These are phyloP conservation scores for Triticum monococcum DNA, from an alignment of 176 grass and related monocot species.

Conservation along the genomic window DNA sequence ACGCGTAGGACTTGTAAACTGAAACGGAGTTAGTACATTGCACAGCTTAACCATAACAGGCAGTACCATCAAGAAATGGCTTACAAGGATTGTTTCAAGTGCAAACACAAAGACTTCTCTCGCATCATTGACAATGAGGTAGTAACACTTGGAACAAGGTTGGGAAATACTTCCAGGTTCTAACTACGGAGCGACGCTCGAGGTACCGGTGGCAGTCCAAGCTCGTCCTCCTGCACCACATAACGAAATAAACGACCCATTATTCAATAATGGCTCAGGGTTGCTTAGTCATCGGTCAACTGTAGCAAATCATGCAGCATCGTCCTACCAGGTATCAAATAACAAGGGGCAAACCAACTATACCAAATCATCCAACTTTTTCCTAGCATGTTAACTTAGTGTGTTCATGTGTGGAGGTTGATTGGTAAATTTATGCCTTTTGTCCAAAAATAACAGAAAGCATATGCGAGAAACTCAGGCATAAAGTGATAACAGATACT, in stretches of 20 bases:
- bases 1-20: no score
- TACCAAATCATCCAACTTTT: no score
- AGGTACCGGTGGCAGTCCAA: slow-evolving; percentile 75
- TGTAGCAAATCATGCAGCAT: neutral
- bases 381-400: no score
- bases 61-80: slow-evolving; percentile 3
- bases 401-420: no score
- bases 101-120: slow-evolving; percentile 17
- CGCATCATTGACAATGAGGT: neutral
- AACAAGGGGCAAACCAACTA: neutral
- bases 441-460: neutral
- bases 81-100: slow-evolving; percentile 24
- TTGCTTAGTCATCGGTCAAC: neutral
- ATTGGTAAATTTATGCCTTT: no score
- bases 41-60: neutral
- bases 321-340: neutral
- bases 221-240: slow-evolving; percentile 73
- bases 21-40: no score
- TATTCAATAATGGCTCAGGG: neutral
- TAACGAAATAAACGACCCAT: neutral
- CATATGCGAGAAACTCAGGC: neutral
- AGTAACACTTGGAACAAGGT: slow-evolving; percentile 11
- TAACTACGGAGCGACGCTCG: slow-evolving; percentile 70
- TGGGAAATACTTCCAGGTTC: slow-evolving; percentile 43
- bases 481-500: neutral